phyloP scores from a whole-genome alignment of 768 basidiomycete species.

The Artomyces pyxidatus region DNA sequence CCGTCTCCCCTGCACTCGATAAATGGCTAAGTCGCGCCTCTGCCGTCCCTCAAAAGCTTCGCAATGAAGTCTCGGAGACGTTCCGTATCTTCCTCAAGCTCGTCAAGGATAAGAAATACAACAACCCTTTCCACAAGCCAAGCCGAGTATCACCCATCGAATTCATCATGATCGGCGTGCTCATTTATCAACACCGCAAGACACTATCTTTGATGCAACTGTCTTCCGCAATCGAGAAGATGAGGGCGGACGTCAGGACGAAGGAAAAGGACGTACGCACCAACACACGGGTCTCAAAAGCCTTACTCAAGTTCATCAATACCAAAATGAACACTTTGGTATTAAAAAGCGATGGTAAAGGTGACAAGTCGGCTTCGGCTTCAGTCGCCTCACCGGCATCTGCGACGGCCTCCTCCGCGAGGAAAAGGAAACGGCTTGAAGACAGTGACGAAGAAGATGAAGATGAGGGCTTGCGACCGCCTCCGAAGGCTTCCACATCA shows the following conservation, averaged over 20 bases:
- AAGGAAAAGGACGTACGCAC: conserved; percentile 58
- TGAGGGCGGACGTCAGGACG: conserved; percentile 48
- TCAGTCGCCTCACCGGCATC: not conserved
- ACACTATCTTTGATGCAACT: conserved; percentile 31
- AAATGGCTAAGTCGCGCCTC: conserved; percentile 21
- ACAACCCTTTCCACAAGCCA: conserved; percentile 30
- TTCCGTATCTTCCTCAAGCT: conserved; percentile 42
- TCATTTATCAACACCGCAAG: conserved; percentile 45
- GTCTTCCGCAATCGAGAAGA: conserved; percentile 34
- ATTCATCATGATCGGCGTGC: conserved; percentile 46
- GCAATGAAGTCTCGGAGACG: conserved; percentile 29
- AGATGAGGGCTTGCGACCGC: not conserved
- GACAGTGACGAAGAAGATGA: conserved; percentile 1
- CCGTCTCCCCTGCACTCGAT: conserved; percentile 19
- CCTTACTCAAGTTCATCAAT: conserved; percentile 45
- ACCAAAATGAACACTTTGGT: conserved; percentile 16
- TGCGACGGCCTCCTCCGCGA: not conserved
- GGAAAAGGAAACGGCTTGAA: conserved; percentile 2
- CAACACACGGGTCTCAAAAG: conserved; percentile 50
- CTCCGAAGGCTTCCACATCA: not conserved
- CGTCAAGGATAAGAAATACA: conserved; percentile 28
- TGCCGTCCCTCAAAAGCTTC: conserved; percentile 24
- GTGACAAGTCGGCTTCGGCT: conserved; percentile 8
- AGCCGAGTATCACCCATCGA: conserved; percentile 55
- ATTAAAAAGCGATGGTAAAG: conserved; percentile 15